These are phyloP conservation scores for Cytidiella melzeri DNA, from an alignment of 768 basidiomycete species.

Conservation along the genomic window DNA sequence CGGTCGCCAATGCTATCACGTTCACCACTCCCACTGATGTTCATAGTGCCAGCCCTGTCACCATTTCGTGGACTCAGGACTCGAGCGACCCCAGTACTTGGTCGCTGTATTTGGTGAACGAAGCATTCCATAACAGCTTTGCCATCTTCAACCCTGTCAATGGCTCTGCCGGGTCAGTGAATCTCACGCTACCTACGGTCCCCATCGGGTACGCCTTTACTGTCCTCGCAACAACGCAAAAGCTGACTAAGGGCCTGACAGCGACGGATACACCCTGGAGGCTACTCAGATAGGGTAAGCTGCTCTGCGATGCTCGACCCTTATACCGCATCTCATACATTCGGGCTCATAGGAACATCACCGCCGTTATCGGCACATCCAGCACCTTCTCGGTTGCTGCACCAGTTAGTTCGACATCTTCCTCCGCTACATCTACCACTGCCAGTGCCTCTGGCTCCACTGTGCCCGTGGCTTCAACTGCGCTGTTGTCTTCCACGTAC, in stretches of 20 bases:
- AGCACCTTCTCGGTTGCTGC: conserved; percentile 38
- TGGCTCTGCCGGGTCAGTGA: conserved; percentile 27
- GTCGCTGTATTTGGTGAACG: conserved; percentile 43
- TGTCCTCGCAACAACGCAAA: not conserved
- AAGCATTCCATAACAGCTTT: conserved; percentile 43
- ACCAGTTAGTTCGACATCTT: conserved; percentile 5
- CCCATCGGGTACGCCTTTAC: conserved; percentile 36
- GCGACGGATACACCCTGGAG: conserved; percentile 42
- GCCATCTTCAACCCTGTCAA: conserved; percentile 52
- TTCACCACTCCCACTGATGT: conserved; percentile 31
- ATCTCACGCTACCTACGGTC: conserved; percentile 41
- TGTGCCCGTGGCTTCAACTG: conserved; percentile 1
- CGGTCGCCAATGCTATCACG: conserved; percentile 38
- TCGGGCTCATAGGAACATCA: conserved; percentile 33
- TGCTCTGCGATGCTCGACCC: not conserved
- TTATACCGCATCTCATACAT: not conserved
- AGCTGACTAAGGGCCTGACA: conserved; percentile 15
- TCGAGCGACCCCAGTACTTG: conserved; percentile 39
- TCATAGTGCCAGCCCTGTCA: conserved; percentile 29
- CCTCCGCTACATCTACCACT: conserved; percentile 12
- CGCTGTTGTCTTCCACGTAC: not conserved
- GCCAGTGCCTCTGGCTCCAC: conserved; percentile 11
- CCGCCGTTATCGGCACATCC: conserved; percentile 34
- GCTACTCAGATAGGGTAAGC: conserved; percentile 38
- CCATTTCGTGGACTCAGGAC: conserved; percentile 40